phyloP scores from a whole-genome alignment of 345 rosid species.

The Microthlaspi erraticum region DNA sequence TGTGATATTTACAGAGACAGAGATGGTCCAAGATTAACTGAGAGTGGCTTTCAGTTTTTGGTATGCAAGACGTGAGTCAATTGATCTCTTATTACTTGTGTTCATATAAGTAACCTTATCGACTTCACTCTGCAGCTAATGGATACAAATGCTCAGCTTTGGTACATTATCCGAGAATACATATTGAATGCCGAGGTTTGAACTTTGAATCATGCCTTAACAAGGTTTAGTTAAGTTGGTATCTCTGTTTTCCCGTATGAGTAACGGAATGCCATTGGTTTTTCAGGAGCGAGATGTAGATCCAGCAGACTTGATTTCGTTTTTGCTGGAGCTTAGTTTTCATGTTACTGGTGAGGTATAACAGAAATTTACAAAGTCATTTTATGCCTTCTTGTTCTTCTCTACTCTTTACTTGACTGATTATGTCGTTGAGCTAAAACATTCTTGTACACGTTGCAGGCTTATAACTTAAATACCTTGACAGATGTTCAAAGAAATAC shows the following conservation, averaged over 20 bases:
- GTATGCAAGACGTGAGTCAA: conserved; percentile 54
- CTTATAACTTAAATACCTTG: conserved; percentile 83
- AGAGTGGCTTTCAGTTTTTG: conserved; percentile 98
- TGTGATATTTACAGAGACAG: conserved; percentile 63
- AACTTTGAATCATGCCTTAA: conserved; percentile 13
- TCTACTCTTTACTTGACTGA: conserved; percentile 12
- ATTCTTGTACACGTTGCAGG: conserved; percentile 50
- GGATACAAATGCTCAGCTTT: conserved; percentile 98
- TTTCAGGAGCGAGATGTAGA: conserved; percentile 86
- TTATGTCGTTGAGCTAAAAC: conserved; percentile 6
- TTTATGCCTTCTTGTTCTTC: conserved; percentile 1
- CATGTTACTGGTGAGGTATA: conserved; percentile 90
- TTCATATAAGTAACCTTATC: conserved; percentile 36
- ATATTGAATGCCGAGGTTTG: conserved; percentile 91
- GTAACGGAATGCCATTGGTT: conserved; percentile 28
- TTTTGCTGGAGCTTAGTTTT: conserved; percentile 96
- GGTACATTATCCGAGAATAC: conserved; percentile 98
- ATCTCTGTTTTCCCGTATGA: conserved; percentile 5
- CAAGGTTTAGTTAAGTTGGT: conserved; percentile 31
- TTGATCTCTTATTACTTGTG: conserved; percentile 24
- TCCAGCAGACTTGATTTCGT: conserved; percentile 85
- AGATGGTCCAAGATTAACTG: conserved; percentile 82
- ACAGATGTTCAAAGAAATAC: conserved; percentile 68
- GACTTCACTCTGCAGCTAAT: conserved; percentile 66
- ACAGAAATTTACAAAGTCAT: conserved; percentile 3